Evolutionary conservation across 1,139 yeast genomes (phyloP), one percentile per base, ranked within the genome.

Genomic region (Sugiyamaella neomexicana): DNA sequence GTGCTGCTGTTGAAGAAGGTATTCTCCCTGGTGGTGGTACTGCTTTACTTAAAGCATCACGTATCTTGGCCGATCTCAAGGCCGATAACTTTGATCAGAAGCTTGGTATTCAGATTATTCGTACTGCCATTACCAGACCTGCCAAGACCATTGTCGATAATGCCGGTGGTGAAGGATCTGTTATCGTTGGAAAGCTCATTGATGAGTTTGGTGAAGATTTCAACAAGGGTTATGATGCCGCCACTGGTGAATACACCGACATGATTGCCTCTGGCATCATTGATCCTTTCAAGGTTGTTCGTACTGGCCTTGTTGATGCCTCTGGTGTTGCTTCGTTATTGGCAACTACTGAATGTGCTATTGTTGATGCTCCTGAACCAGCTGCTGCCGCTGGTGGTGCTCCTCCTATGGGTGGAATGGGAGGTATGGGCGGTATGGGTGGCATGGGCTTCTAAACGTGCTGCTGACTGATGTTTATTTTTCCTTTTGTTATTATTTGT

Each of bases 11-110:
- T 62, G 96, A 93, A 77, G 99, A 93, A 76, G 99, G 99, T 79
- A 93, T 95, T 71, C 82, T 93, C 66, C 99, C 99, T 72, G 99
- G 99, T 79, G 99, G 99, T 75, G 99, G 99, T 79, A 93, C 98
- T 65, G 99, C 99, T 62, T 82, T 93, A 72, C 83, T 91, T 69
- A 93, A 93, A 83, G 99, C 99, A 46, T 84, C 96, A 55, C 82
- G 85, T 71, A 75, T 87, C 63, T 81, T 93, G 70, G 95, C 85
- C 65, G 81, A 76, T 43, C 85, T 93, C 61, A 81, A 85, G 76
- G 86, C 95, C 57, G 89, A 80, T 56, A 93, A 93, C 85, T 93
- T 93, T 70, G 99, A 93, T 79, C 99, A 93, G 79, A 89, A 89
- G 77, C 83, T 93, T 66, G 99, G 99, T 77, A 97, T 93, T 66